A percentile compares a stretch with the other conserved stretches of the same genome.
Evolutionary conservation across 306 rosid species (phyloP).

Genomic region (Dryas octopetala): DNA sequence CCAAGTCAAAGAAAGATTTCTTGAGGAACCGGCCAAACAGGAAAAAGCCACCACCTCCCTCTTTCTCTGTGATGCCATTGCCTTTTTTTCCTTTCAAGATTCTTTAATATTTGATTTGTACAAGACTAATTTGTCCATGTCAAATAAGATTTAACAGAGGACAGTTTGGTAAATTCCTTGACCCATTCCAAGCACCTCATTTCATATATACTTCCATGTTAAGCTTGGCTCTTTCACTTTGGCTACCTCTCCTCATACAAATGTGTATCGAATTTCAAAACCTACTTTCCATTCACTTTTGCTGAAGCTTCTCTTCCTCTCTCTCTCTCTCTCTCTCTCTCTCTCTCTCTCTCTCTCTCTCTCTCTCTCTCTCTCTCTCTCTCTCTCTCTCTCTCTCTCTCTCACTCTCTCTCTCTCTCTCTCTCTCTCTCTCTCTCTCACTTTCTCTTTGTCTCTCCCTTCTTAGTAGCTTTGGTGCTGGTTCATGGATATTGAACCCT

Average conservation of each 20-base stretch:
- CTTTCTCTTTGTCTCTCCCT: conserved; percentile 16
- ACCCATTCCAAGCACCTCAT: conserved; percentile 29
- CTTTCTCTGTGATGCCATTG: conserved; percentile 33
- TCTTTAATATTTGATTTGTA: conserved; percentile 38
- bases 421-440: conserved; percentile 23
- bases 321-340: conserved; percentile 12
- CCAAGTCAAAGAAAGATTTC: conserved; percentile 87
- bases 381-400: conserved; percentile 16
- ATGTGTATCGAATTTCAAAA: too few species aligned
- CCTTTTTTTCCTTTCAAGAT: conserved; percentile 57
- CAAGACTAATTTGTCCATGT: conserved; percentile 25
- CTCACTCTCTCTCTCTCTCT: conserved; percentile 20
- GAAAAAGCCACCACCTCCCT: conserved; percentile 54
- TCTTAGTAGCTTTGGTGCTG: conserved; percentile 61
- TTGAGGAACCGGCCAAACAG: conserved; percentile 66
- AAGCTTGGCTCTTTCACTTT: conserved; percentile 33
- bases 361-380: conserved; percentile 8
- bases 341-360: conserved; percentile 18
- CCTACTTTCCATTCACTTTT: conserved; percentile 28
- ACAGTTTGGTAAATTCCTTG: conserved; percentile 41
- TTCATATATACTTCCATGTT: conserved; percentile 52
- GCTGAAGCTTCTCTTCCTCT: conserved; percentile 66
- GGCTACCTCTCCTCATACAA: too few species aligned
- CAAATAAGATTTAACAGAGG: conserved; percentile 17
- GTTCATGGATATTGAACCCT: conserved; percentile 99